Conservation (phyloP, 139 green algal species). For the Coelastrella sp. region DNA sequence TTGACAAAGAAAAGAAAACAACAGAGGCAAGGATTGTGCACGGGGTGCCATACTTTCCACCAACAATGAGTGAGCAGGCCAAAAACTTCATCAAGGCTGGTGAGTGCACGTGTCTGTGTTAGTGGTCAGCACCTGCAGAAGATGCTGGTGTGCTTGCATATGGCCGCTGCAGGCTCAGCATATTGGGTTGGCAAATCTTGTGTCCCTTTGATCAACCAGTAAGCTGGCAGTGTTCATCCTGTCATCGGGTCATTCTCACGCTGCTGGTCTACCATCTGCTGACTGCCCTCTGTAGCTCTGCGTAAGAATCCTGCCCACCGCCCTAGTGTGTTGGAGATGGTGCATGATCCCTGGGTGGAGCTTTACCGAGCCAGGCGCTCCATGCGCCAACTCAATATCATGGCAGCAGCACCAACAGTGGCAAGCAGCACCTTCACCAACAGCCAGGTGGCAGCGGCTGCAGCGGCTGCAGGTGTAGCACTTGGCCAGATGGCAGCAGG, state of each 20-base stretch:
- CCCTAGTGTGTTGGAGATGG: constrained; percentile 62
- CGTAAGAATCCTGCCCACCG: constrained; percentile 61
- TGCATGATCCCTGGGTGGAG: constrained; percentile 67
- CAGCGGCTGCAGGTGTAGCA: constrained; percentile 24
- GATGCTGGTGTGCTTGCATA: not conserved
- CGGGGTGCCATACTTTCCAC: constrained; percentile 49
- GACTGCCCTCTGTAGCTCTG: constrained; percentile 39
- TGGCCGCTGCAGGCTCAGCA: not conserved
- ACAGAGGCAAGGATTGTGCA: constrained; percentile 64
- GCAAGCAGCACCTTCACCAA: constrained; percentile 37
- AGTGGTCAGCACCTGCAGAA: not conserved
- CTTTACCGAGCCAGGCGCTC: constrained; percentile 54
- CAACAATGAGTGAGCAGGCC: constrained; percentile 43
- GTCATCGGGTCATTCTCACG: not conserved
- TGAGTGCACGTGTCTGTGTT: not conserved
- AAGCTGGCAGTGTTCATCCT: not conserved
- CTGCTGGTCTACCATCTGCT: not conserved
- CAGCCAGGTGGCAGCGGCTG: constrained; percentile 38
- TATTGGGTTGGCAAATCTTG: not conserved
- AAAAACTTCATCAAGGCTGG: constrained; percentile 58
- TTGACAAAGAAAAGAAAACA: constrained; percentile 62
- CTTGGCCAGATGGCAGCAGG: not conserved
- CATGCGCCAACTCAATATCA: constrained; percentile 54
- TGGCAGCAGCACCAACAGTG: constrained; percentile 9
- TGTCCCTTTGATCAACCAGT: not conserved